Conservation (phyloP, 768 basidiomycete genomes). For the Phaeotremella skinneri region DNA sequence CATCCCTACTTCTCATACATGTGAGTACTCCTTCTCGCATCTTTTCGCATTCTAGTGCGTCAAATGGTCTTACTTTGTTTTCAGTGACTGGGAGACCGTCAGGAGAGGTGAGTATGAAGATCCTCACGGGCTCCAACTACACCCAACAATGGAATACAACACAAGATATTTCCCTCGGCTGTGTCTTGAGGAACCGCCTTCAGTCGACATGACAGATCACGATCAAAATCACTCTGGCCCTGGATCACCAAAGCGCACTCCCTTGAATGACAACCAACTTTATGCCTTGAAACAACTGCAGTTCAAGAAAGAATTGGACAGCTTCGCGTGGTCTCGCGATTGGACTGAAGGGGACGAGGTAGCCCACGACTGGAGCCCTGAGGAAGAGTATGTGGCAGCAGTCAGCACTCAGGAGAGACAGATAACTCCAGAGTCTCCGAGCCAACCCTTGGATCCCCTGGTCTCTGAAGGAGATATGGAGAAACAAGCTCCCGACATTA, state of each 20-base stretch:
- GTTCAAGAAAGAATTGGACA: slow-evolving; percentile 24
- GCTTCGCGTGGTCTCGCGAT: slow-evolving; percentile 32
- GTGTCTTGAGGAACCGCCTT: slow-evolving; percentile 92
- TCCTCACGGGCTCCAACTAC: slow-evolving; percentile 54
- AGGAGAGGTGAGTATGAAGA: slow-evolving; percentile 71
- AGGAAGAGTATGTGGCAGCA: background rate
- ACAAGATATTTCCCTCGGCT: slow-evolving; percentile 97
- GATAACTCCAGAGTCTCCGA: too few relatives aligned
- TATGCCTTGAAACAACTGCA: slow-evolving; percentile 29
- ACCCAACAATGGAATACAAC: slow-evolving; percentile 76
- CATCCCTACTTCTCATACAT: slow-evolving; percentile 96
- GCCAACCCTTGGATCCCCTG: too few relatives aligned
- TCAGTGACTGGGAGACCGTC: slow-evolving; percentile 55
- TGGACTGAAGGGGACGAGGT: slow-evolving; percentile 14
- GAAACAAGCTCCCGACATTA: too few relatives aligned
- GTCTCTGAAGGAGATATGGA: too few relatives aligned
- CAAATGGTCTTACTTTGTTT: slow-evolving; percentile 19
- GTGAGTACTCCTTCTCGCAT: slow-evolving; percentile 55
- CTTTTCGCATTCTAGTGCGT: slow-evolving; percentile 14
- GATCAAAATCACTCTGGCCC: slow-evolving; percentile 10
- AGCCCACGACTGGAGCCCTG: background rate
- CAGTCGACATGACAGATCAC: slow-evolving; percentile 60
- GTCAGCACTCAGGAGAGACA: background rate
- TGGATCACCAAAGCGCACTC: slow-evolving; percentile 4
- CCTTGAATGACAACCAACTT: slow-evolving; percentile 35